A percentile compares a stretch with the other conserved stretches of the same genome.
phyloP scores from a whole-genome alignment of 2,329 filamentous ascomycete species.

The Xylaria sp. region DNA sequence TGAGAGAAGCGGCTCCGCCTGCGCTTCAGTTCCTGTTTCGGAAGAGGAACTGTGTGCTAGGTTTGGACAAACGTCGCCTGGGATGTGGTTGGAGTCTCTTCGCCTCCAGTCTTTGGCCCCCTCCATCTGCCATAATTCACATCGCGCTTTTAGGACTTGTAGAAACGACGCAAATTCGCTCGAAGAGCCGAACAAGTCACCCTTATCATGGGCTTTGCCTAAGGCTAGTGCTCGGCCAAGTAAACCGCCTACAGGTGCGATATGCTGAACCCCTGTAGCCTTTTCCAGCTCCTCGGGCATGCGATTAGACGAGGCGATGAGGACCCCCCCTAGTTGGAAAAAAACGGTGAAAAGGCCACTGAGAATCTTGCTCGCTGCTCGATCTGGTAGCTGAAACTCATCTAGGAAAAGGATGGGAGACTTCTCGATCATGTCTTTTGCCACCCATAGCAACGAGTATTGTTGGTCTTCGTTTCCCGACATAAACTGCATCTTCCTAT shows the following conservation, averaged over 20 bases:
- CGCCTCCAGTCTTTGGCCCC: slow-evolving; percentile 77
- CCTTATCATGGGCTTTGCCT: slow-evolving; percentile 51
- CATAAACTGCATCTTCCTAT: slow-evolving; percentile 59
- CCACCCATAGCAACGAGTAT: slow-evolving; percentile 78
- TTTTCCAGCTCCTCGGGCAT: slow-evolving; percentile 86
- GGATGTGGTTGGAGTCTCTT: slow-evolving; percentile 58
- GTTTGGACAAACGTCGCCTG: slow-evolving; percentile 30
- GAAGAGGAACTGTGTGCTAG: slow-evolving; percentile 28
- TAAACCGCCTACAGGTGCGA: slow-evolving; percentile 64
- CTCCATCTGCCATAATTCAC: slow-evolving; percentile 88
- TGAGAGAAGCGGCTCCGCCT: background rate
- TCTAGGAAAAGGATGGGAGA: slow-evolving; percentile 83
- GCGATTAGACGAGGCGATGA: slow-evolving; percentile 83
- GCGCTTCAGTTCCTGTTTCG: slow-evolving; percentile 4
- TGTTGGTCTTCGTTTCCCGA: slow-evolving; percentile 55
- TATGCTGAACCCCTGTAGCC: slow-evolving; percentile 76
- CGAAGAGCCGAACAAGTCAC: slow-evolving; percentile 67
- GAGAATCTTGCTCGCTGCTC: slow-evolving; percentile 80
- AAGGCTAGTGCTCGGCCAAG: slow-evolving; percentile 61
- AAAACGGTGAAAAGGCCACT: slow-evolving; percentile 82
- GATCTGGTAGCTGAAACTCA: slow-evolving; percentile 85
- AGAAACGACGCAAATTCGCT: slow-evolving; percentile 82
- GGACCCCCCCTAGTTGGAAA: slow-evolving; percentile 83
- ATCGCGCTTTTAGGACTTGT: slow-evolving; percentile 79
- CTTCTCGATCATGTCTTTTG: slow-evolving; percentile 78